Conservation (phyloP, 306 rosid genomes). For the Styphnolobium japonicum region DNA sequence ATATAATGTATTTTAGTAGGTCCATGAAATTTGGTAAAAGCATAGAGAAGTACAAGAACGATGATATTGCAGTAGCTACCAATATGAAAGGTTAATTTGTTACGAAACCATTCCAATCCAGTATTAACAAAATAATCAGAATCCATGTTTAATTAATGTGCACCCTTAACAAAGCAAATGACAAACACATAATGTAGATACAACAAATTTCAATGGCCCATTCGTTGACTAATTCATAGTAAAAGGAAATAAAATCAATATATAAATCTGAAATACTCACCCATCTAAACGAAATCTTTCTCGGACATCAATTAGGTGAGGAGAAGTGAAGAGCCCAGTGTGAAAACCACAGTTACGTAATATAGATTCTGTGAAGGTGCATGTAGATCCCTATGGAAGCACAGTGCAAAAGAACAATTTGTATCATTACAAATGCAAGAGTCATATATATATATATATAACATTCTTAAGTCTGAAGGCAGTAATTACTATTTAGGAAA, state of each 20-base stretch:
- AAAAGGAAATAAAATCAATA: not conserved
- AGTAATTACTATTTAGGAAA: not conserved
- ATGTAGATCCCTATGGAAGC: slow-evolving; percentile 80
- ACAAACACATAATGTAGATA: not conserved
- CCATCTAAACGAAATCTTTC: slow-evolving; percentile 93
- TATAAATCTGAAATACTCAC: slow-evolving; percentile 49
- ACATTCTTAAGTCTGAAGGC: not conserved
- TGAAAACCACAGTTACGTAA: slow-evolving; percentile 82
- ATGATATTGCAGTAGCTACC: not conserved
- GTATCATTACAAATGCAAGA: slow-evolving; percentile 5
- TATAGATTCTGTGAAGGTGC: slow-evolving; percentile 88
- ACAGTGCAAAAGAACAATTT: slow-evolving; percentile 23
- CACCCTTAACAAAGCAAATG: not conserved
- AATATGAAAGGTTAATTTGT: not conserved
- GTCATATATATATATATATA: not conserved
- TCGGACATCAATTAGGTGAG: slow-evolving; percentile 92
- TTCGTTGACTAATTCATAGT: not conserved
- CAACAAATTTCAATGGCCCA: not conserved
- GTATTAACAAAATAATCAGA: not conserved
- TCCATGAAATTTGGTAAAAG: not conserved
- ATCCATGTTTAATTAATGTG: slow-evolving; percentile 1
- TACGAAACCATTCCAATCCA: not conserved
- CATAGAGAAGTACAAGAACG: not conserved
- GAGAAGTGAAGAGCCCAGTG: slow-evolving; percentile 95
- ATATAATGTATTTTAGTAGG: not conserved